Evolutionary conservation across 2,329 filamentous ascomycete genomes (phyloP).

Genomic region (Aaosphaeria pasadenensis): DNA sequence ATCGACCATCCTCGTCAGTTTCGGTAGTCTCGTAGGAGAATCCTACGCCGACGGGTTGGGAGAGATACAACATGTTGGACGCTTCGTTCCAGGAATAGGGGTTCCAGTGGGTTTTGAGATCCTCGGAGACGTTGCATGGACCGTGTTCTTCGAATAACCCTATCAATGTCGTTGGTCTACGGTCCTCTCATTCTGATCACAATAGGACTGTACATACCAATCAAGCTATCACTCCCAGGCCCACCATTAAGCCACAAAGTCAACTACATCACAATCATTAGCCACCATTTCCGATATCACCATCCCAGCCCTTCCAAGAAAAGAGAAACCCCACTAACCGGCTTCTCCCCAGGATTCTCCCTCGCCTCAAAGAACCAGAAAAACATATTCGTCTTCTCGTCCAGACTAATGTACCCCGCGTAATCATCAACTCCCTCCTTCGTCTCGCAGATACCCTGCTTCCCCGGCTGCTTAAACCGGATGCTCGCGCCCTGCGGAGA

Average conservation of each 20-base stretch:
- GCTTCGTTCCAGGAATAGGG: slow-evolving; percentile 13
- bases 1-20: slow-evolving; percentile 17
- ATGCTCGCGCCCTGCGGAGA: slow-evolving; percentile 33
- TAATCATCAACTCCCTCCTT: slow-evolving; percentile 51
- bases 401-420: slow-evolving; percentile 55
- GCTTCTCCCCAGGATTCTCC: slow-evolving; percentile 20
- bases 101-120: slow-evolving; percentile 16
- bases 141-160: slow-evolving; percentile 17
- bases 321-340: slow-evolving; percentile 5
- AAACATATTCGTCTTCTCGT: slow-evolving; percentile 16
- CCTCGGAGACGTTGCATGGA: slow-evolving; percentile 13
- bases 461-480: slow-evolving; percentile 35
- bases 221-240: slow-evolving; percentile 52
- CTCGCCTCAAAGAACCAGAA: slow-evolving; percentile 21
- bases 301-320: not conserved
- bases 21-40: slow-evolving; percentile 8
- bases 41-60: slow-evolving; percentile 7
- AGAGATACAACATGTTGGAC: slow-evolving; percentile 10
- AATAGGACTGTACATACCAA: slow-evolving; percentile 46
- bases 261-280: slow-evolving; percentile 8
- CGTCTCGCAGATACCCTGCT: slow-evolving; percentile 51
- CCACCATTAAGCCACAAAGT: slow-evolving; percentile 55
- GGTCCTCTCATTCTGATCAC: slow-evolving; percentile 12
- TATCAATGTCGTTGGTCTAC: slow-evolving; percentile 14
- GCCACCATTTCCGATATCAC: slow-evolving; percentile 42